Conservation (phyloP, 441 rosid species). For the Arabidopsis lyrata region DNA sequence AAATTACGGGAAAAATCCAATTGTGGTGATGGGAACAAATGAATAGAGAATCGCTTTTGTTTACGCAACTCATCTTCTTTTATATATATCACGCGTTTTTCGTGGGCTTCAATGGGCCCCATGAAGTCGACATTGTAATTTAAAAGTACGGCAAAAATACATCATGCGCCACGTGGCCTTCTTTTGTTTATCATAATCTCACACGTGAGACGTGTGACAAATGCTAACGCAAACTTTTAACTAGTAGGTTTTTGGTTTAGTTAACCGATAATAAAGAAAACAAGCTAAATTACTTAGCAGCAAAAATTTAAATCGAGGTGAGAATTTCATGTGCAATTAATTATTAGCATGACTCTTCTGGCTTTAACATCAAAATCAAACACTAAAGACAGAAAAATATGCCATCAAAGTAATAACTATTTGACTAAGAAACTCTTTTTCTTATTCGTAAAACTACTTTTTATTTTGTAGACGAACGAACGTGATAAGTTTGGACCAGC, state of each 20-base stretch:
- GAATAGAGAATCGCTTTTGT: conserved; percentile 12
- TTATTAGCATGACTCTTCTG: neutral
- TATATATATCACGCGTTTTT: conserved; percentile 46
- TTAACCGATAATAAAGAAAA: neutral
- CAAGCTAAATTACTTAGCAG: neutral
- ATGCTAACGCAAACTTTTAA: conserved; percentile 24
- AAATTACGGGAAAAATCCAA: neutral
- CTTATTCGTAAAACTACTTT: neutral
- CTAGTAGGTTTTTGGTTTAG: conserved; percentile 10
- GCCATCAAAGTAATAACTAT: neutral
- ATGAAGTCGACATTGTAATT: conserved; percentile 23
- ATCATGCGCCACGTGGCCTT: conserved; percentile 37
- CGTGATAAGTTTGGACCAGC: conserved; percentile 36
- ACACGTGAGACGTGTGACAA: conserved; percentile 41
- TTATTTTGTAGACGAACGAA: conserved; percentile 20
- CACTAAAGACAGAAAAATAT: neutral
- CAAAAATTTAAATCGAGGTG: neutral
- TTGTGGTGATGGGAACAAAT: conserved; percentile 23
- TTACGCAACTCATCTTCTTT: conserved; percentile 32
- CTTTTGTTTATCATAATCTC: neutral
- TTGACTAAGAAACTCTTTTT: conserved; percentile 7
- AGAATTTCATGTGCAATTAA: neutral
- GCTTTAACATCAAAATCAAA: conserved; percentile 1
- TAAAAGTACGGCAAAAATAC: conserved; percentile 6
- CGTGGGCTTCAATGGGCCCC: conserved; percentile 41